Evolutionary conservation across 768 basidiomycete species (phyloP), one percentile per base, ranked within the genome.

Genomic region (Hygrocybe punicea): DNA sequence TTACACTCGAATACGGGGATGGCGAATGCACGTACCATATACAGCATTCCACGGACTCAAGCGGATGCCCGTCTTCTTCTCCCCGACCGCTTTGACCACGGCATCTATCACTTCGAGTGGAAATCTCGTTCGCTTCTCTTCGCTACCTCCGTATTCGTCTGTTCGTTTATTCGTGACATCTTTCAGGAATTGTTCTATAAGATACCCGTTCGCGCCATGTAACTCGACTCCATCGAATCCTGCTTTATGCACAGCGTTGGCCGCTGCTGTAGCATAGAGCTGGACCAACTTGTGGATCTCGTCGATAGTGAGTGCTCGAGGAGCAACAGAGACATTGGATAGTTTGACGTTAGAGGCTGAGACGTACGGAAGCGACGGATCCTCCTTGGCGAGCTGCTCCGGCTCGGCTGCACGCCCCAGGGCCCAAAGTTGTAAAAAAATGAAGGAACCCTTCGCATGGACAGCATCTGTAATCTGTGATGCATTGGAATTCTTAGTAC

Each of bases 141-240:
- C 62, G 25, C 69, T 69, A 3, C 85, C 85, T 2, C 84, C 85
- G 62, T 81, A 86, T 51, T 74, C 70, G 64, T 84, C 83, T n/a
- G 68, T 79, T 25, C 84, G 72, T 40, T 71, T 70, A 65, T 84
- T 84, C 0, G 71, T 65, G 19, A 67, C 63, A 42, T 60, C 65
- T 52, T 81, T 74, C 16, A 79, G 54, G 66, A 83, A 82, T 62
- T 83, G 79, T 56, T 83, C 77, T 5, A 78, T 11, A 19, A 79
- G 57, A 59, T 72, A 77, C 1, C 74, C 72, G 46, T 70, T 66
- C 4, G 70, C 69, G 40, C 60, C 55, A 37, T 65, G 67, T 25
- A 69, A 46, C 57, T 69, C 67, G 2, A 69, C 73, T 13, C 83
- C 85, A 58, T 85, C 84, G 55, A 85, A 85, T 5, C 81, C 81